Evolutionary conservation across 805 yeast species (phyloP).

Genomic region (Pichia eremophila): DNA sequence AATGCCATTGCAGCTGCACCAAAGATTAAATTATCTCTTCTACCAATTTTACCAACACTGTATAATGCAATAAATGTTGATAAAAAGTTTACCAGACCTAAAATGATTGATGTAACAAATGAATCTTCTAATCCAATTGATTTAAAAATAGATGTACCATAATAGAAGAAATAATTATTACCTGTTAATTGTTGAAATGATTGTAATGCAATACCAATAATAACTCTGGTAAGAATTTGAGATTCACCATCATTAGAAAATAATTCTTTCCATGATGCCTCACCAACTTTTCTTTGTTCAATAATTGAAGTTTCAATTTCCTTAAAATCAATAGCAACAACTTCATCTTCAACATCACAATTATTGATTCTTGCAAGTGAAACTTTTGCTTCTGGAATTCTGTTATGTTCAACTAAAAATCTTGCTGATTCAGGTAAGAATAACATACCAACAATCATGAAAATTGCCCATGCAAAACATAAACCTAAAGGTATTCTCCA

Average conservation of each 20-base stretch:
- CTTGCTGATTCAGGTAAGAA: constrained; percentile 65
- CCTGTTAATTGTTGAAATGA: constrained; percentile 53
- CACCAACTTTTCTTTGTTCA: constrained; percentile 50
- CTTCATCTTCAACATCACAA: constrained; percentile 40
- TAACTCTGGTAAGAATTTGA: constrained; percentile 41
- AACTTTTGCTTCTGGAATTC: constrained; percentile 38
- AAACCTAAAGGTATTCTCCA: constrained; percentile 55
- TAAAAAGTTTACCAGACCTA: constrained; percentile 46
- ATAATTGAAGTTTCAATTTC: constrained; percentile 49
- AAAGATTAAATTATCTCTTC: constrained; percentile 38
- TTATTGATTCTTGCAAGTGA: constrained; percentile 52
- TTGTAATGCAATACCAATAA: constrained; percentile 50
- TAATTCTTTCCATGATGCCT: constrained; percentile 54
- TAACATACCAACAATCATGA: constrained; percentile 38
- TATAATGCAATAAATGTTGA: constrained; percentile 45
- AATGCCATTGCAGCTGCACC: constrained; percentile 46
- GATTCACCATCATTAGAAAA: constrained; percentile 44
- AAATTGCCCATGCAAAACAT: constrained; percentile 40
- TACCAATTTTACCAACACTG: constrained; percentile 43
- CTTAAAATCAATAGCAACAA: constrained; percentile 42
- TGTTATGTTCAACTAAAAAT: constrained; percentile 41
- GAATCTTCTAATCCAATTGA: constrained; percentile 49
- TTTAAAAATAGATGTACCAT: constrained; percentile 50
- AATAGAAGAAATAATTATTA: constrained; percentile 55
- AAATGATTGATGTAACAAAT: constrained; percentile 43